These are phyloP conservation scores for Candida maltosa DNA, from an alignment of 805 yeast genomes.

Conservation along the genomic window DNA sequence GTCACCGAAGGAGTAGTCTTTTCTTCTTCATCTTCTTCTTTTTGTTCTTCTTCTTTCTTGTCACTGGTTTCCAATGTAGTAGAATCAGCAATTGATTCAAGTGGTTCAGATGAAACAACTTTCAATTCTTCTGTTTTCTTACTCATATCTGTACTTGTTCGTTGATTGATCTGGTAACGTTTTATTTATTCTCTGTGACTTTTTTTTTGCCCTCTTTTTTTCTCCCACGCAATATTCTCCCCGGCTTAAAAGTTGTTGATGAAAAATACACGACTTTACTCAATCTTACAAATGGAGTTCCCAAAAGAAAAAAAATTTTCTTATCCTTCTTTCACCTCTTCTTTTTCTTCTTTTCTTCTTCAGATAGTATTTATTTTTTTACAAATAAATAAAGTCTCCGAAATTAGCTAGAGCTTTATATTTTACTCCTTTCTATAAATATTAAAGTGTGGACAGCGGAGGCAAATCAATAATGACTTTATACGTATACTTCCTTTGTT, in stretches of 20 bases:
- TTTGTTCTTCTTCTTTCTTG: background rate
- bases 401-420: conserved; percentile 41
- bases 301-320: background rate
- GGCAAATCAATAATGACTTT: conserved; percentile 21
- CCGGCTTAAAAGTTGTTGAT: too few species aligned
- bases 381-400: conserved; percentile 32
- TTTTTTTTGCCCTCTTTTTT: background rate
- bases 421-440: conserved; percentile 19
- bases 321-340: background rate
- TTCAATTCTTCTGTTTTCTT: conserved; percentile 22
- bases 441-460: conserved; percentile 49
- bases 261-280: too few species aligned
- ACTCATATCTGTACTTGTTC: conserved; percentile 10
- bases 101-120: conserved; percentile 34
- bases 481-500: background rate
- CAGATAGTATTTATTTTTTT: conserved; percentile 23
- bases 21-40: conserved; percentile 3
- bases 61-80: background rate
- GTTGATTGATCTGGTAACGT: background rate
- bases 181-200: background rate
- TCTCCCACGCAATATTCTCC: too few species aligned
- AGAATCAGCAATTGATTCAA: conserved; percentile 19
- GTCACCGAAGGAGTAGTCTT: conserved; percentile 5
- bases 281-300: background rate
- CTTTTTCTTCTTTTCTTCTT: conserved; percentile 11